Conservation (phyloP, 2,329 filamentous ascomycete genomes). For the Exophiala alcalophila region DNA sequence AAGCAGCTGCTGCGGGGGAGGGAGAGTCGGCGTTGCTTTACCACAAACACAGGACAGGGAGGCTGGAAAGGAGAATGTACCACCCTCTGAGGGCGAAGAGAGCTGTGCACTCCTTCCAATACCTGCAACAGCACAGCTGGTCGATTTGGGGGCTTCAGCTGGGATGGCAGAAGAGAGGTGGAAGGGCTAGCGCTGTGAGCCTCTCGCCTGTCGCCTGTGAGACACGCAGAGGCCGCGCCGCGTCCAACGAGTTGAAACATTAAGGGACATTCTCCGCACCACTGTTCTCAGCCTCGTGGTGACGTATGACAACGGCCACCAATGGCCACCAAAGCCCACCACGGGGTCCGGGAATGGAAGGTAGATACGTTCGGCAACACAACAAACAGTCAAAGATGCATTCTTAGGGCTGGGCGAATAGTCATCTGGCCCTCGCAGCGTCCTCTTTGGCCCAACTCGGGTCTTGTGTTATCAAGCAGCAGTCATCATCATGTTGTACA, state of each 20-base stretch:
- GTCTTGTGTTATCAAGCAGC: not conserved
- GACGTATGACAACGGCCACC: constrained; percentile 18
- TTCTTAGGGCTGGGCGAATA: too few species aligned
- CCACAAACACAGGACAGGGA: too few species aligned
- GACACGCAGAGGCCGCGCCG: constrained; percentile 12
- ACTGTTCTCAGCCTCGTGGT: constrained; percentile 21
- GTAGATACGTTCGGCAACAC: too few species aligned
- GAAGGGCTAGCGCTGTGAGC: constrained; percentile 19
- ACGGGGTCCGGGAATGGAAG: too few species aligned
- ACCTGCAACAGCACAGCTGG: constrained; percentile 4
- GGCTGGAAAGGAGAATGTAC: constrained; percentile 1
- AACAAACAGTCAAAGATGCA: too few species aligned
- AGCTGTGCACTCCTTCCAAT: constrained; percentile 1
- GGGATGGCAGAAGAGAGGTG: constrained; percentile 1
- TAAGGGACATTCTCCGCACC: too few species aligned
- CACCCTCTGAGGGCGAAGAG: constrained; percentile 8
- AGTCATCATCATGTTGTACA: not conserved
- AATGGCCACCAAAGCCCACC: not conserved
- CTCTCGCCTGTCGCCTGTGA: too few species aligned
- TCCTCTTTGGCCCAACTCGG: too few species aligned
- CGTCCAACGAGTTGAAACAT: constrained; percentile 9
- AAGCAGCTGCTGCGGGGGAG: not conserved
- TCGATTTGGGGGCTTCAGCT: constrained; percentile 2
- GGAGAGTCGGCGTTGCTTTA: too few species aligned
- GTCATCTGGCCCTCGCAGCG: too few species aligned